Percentiles rank a stretch among this genome's conserved stretches.
These are phyloP conservation scores for Patellaria atrata DNA, from an alignment of 495 filamentous ascomycete species.

Conservation along the genomic window DNA sequence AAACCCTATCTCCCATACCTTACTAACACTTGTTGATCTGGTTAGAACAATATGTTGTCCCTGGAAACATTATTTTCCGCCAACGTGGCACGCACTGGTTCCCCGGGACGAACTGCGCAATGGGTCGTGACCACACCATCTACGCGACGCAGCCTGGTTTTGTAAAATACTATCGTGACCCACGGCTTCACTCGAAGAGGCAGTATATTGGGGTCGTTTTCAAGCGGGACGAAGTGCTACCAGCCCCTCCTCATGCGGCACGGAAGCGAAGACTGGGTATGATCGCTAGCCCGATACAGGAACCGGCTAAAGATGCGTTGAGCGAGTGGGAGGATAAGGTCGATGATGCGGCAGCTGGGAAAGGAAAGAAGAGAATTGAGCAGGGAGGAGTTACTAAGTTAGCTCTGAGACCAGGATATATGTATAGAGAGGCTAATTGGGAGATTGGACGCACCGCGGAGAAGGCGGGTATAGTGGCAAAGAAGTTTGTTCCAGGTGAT, in stretches of 20 bases:
- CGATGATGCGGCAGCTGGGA: constrained; percentile 5
- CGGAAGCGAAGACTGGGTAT: constrained; percentile 58
- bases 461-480: constrained; percentile 39
- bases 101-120: constrained; percentile 80
- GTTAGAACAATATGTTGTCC: constrained; percentile 72
- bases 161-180: constrained; percentile 92
- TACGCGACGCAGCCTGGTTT: constrained; percentile 72
- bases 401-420: constrained; percentile 9
- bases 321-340: constrained; percentile 4
- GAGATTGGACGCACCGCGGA: constrained; percentile 59
- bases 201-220: constrained; percentile 89
- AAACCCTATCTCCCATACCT: not conserved
- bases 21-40: constrained; percentile 2
- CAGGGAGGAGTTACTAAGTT: not conserved
- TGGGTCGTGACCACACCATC: constrained; percentile 97
- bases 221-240: constrained; percentile 56
- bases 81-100: constrained; percentile 92
- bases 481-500: constrained; percentile 39
- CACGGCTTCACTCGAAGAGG: constrained; percentile 57
- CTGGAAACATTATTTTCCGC: constrained; percentile 94
- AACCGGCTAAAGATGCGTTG: constrained; percentile 1
- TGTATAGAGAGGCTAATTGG: constrained; percentile 65
- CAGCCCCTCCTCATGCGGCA: constrained; percentile 53
- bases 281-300: constrained; percentile 27
- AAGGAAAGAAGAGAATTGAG: not conserved